Percentiles rank a stretch among this genome's conserved stretches.
These are phyloP conservation scores for Curvularia sp. DNA, from an alignment of 2,329 filamentous ascomycete genomes.

Conservation along the genomic window DNA sequence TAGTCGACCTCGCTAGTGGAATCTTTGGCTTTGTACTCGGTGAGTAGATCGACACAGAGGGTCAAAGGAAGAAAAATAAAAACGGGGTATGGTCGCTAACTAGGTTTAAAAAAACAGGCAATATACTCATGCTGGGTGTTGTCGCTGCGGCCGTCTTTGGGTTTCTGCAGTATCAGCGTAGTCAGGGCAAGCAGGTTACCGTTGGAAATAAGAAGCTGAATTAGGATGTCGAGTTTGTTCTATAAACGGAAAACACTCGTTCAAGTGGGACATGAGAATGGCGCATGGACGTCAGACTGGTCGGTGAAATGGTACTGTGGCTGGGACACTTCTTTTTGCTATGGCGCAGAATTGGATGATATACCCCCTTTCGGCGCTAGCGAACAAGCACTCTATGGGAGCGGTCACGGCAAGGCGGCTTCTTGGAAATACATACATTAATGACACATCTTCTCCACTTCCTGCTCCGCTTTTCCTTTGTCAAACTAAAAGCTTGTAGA, in stretches of 20 bases:
- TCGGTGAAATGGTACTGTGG: too few species aligned
- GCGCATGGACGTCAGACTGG: too few species aligned
- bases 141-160: slow-evolving; percentile 43
- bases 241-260: too few species aligned
- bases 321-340: too few species aligned
- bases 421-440: too few species aligned
- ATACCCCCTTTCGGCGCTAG: background rate
- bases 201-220: slow-evolving; percentile 51
- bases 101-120: slow-evolving; percentile 34
- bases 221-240: slow-evolving; percentile 19
- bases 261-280: too few species aligned
- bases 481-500: background rate
- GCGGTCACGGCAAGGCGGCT: background rate
- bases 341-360: too few species aligned
- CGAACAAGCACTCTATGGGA: background rate
- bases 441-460: background rate
- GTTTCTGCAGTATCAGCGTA: slow-evolving; percentile 49
- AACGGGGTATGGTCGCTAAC: slow-evolving; percentile 15
- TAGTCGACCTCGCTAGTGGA: slow-evolving; percentile 46
- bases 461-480: background rate
- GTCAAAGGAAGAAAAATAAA: too few species aligned
- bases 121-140: slow-evolving; percentile 46
- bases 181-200: slow-evolving; percentile 45
- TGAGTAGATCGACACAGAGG: too few species aligned
- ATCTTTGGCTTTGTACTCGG: slow-evolving; percentile 45